Conservation (phyloP, 768 basidiomycete species). For the Boletellus ananiceps region DNA sequence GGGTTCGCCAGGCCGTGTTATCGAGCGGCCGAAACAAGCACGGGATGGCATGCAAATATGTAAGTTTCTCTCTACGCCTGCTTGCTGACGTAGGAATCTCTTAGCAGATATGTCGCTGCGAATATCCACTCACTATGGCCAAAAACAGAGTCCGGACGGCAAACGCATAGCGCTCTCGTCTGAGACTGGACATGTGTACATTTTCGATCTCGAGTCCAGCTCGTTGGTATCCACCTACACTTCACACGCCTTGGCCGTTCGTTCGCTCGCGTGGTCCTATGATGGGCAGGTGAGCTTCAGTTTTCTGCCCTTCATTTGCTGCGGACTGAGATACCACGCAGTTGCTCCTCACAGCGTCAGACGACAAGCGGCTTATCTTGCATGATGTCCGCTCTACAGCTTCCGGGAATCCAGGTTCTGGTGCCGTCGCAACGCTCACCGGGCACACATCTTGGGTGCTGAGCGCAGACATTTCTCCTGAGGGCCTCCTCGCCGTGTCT, state of each 20-base stretch:
- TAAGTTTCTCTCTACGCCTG: slow-evolving; percentile 33
- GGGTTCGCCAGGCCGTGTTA: slow-evolving; percentile 53
- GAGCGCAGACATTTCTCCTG: slow-evolving; percentile 75
- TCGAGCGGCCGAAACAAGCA: slow-evolving; percentile 70
- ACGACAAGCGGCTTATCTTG: slow-evolving; percentile 86
- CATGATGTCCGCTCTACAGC: slow-evolving; percentile 81
- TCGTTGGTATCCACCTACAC: slow-evolving; percentile 67
- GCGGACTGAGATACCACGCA: slow-evolving; percentile 27
- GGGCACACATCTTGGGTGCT: slow-evolving; percentile 94
- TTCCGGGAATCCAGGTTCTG: slow-evolving; percentile 56
- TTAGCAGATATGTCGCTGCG: neutral
- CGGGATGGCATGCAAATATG: slow-evolving; percentile 70
- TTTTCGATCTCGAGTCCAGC: slow-evolving; percentile 74
- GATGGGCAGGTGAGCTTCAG: slow-evolving; percentile 69
- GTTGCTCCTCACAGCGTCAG: slow-evolving; percentile 86
- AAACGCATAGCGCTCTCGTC: slow-evolving; percentile 74
- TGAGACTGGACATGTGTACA: slow-evolving; percentile 83
- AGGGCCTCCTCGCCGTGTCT: slow-evolving; percentile 72
- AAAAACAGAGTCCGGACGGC: slow-evolving; percentile 80
- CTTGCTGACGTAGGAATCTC: neutral
- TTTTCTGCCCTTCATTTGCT: neutral
- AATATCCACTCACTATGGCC: slow-evolving; percentile 1
- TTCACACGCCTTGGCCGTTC: slow-evolving; percentile 87
- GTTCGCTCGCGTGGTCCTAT: slow-evolving; percentile 83
- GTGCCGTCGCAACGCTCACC: slow-evolving; percentile 78